Percentiles rank a stretch among this genome's conserved stretches.
phyloP scores from a whole-genome alignment of 768 basidiomycete species.

The Boletus rex-veris region DNA sequence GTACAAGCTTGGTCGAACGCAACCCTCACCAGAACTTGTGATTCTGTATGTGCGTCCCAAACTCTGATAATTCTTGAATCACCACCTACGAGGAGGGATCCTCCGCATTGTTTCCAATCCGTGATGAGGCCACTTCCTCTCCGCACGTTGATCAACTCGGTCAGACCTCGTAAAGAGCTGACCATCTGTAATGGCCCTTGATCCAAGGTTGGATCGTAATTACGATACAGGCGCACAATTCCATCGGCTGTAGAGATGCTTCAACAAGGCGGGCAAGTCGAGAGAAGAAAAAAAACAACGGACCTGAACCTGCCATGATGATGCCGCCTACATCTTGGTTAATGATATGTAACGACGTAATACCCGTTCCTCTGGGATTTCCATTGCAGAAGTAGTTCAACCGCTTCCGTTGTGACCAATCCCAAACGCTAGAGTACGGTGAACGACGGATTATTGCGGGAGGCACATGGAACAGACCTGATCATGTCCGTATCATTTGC shows the following conservation, averaged over 20 bases:
- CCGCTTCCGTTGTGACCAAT: slow-evolving; percentile 81
- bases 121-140: slow-evolving; percentile 82
- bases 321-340: slow-evolving; percentile 95
- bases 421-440: slow-evolving; percentile 68
- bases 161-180: slow-evolving; percentile 86
- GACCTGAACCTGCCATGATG: slow-evolving; percentile 83
- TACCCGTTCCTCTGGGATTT: slow-evolving; percentile 74
- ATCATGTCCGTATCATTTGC: slow-evolving; percentile 86
- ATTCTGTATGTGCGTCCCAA: slow-evolving; percentile 95
- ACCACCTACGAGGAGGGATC: slow-evolving; percentile 84
- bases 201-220: slow-evolving; percentile 76
- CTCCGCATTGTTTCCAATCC: slow-evolving; percentile 91
- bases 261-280: background rate
- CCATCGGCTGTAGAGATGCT: slow-evolving; percentile 69
- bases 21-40: slow-evolving; percentile 58
- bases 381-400: slow-evolving; percentile 87
- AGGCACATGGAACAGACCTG: slow-evolving; percentile 46
- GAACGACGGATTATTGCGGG: background rate
- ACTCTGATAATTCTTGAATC: slow-evolving; percentile 85
- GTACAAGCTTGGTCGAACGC: background rate
- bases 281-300: slow-evolving; percentile 22
- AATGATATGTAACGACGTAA: slow-evolving; percentile 88
- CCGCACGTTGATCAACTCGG: slow-evolving; percentile 69
- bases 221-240: slow-evolving; percentile 84
- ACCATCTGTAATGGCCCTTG: slow-evolving; percentile 85